These are phyloP conservation scores for Incumbomyces delicatus DNA, from an alignment of 2,329 filamentous ascomycete species.

Conservation along the genomic window DNA sequence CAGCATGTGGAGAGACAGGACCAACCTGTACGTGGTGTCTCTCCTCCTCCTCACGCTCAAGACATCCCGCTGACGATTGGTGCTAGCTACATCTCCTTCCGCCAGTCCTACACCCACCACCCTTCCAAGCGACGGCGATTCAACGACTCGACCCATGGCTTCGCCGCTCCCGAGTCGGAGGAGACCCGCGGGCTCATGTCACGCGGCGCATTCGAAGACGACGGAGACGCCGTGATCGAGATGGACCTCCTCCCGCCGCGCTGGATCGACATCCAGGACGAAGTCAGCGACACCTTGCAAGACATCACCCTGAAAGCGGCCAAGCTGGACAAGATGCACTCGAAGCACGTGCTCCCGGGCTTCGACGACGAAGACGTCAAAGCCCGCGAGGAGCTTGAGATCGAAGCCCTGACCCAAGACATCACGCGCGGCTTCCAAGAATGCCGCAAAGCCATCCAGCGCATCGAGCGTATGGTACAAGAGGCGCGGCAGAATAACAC, in stretches of 20 bases:
- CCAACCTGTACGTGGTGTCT: slow-evolving; percentile 66
- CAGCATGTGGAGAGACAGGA: slow-evolving; percentile 98
- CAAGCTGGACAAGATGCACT: slow-evolving; percentile 81
- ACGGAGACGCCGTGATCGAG: slow-evolving; percentile 92
- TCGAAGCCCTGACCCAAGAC: slow-evolving; percentile 79
- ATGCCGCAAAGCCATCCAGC: slow-evolving; percentile 80
- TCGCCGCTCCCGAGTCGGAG: slow-evolving; percentile 52
- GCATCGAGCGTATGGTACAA: slow-evolving; percentile 75
- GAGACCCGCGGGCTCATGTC: slow-evolving; percentile 79
- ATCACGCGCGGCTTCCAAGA: slow-evolving; percentile 84
- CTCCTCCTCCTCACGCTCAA: neutral
- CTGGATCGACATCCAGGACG: slow-evolving; percentile 92
- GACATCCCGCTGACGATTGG: slow-evolving; percentile 11
- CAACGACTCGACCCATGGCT: slow-evolving; percentile 49
- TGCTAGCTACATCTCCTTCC: slow-evolving; percentile 89
- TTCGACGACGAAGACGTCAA: slow-evolving; percentile 94
- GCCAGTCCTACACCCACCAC: slow-evolving; percentile 94
- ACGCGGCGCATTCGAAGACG: slow-evolving; percentile 64
- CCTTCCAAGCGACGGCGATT: slow-evolving; percentile 75
- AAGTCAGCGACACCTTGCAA: slow-evolving; percentile 73
- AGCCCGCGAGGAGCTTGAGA: slow-evolving; percentile 74
- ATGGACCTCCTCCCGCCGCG: slow-evolving; percentile 94
- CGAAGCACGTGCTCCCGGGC: slow-evolving; percentile 91
- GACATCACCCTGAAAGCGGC: slow-evolving; percentile 75
- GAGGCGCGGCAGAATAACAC: slow-evolving; percentile 62